phyloP scores from a whole-genome alignment of 73 alveolate genomes.

The Stentor roeselii region DNA sequence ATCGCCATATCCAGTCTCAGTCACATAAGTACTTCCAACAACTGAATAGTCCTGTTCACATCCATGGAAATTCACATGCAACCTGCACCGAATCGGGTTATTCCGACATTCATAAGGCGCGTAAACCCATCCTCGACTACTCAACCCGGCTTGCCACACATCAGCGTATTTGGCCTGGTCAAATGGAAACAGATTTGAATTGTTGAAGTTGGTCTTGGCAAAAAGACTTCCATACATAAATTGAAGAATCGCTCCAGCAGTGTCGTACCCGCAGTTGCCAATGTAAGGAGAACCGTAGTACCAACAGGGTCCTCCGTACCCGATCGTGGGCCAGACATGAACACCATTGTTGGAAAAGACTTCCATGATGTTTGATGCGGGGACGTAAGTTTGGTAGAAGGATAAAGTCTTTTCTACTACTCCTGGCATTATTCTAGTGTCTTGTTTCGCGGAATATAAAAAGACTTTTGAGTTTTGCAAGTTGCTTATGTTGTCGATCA shows the following conservation, averaged over 20 bases:
- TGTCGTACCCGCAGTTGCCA: slow-evolving; percentile 44
- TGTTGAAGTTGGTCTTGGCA: background rate
- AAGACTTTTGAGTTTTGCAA: slow-evolving; percentile 31
- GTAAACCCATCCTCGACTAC: slow-evolving; percentile 34
- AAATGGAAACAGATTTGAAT: slow-evolving; percentile 8
- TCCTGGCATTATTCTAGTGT: slow-evolving; percentile 9
- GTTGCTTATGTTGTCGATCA: slow-evolving; percentile 29
- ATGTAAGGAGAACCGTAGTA: slow-evolving; percentile 43
- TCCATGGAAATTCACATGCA: slow-evolving; percentile 58
- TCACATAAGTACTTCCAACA: slow-evolving; percentile 34
- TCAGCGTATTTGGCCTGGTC: slow-evolving; percentile 20
- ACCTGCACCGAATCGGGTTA: slow-evolving; percentile 25
- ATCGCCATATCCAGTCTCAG: slow-evolving; percentile 40
- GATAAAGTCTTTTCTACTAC: slow-evolving; percentile 22
- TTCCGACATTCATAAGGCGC: slow-evolving; percentile 41
- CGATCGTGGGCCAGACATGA: slow-evolving; percentile 47
- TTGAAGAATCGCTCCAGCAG: slow-evolving; percentile 29
- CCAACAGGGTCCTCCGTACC: slow-evolving; percentile 35
- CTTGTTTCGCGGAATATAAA: slow-evolving; percentile 34
- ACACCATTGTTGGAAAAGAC: slow-evolving; percentile 22
- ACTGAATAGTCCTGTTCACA: slow-evolving; percentile 32
- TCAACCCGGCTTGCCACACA: slow-evolving; percentile 10
- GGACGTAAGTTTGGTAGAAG: background rate
- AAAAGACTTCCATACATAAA: background rate
- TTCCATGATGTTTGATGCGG: slow-evolving; percentile 12